Conservation (phyloP, 2,329 filamentous ascomycete genomes). For the Pseudodiploospora longispora region DNA sequence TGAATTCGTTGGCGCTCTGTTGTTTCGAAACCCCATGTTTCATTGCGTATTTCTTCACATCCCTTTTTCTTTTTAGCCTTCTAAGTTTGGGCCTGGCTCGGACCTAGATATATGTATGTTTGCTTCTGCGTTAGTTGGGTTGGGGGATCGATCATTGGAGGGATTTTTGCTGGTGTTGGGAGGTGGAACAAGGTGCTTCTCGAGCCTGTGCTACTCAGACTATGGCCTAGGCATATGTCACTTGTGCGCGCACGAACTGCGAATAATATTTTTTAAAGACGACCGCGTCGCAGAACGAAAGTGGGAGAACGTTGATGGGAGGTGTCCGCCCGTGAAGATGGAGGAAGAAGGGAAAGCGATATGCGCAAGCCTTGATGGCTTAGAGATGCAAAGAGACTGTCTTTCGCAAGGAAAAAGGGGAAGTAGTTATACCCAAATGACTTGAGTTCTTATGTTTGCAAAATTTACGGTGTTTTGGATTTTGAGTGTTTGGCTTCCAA, state of each 20-base stretch:
- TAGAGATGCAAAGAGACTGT: conserved; percentile 6
- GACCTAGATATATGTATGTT: conserved; percentile 6
- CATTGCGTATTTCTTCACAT: background rate
- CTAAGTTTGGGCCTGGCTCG: conserved; percentile 1
- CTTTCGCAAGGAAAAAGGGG: conserved; percentile 2
- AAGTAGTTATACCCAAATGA: conserved; percentile 10
- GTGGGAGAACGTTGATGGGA: background rate
- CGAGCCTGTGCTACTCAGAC: conserved; percentile 3
- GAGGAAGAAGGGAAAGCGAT: background rate
- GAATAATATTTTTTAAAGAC: conserved; percentile 3
- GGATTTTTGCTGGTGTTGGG: conserved; percentile 8
- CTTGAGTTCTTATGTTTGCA: background rate
- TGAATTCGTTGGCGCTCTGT: background rate
- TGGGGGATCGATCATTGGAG: conserved; percentile 5
- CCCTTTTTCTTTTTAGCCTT: conserved; percentile 4
- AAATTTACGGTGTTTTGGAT: too few relatives aligned
- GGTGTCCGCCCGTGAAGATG: background rate
- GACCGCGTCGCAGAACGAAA: background rate
- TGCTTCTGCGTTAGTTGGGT: conserved; percentile 7
- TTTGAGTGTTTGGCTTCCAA: too few relatives aligned
- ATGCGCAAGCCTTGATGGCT: conserved; percentile 2
- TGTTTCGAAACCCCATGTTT: too few relatives aligned
- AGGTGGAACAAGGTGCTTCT: conserved; percentile 4
- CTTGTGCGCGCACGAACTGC: background rate
- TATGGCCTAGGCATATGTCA: conserved; percentile 1